Evolutionary conservation across 805 yeast species (phyloP).

Genomic region (Cyberlindnera misumaiensis): DNA sequence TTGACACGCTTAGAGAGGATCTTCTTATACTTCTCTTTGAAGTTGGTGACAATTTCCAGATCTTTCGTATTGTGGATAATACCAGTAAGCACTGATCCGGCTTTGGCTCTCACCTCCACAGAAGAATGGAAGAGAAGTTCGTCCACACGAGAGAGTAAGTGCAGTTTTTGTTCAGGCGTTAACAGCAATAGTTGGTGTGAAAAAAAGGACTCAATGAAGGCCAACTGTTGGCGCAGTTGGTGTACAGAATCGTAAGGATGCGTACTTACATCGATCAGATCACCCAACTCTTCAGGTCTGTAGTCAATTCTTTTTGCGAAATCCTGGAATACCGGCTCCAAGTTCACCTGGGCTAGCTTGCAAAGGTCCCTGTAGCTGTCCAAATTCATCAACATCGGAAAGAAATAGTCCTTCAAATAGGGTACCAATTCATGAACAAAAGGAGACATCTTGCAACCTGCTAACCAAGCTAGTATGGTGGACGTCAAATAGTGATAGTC

Average conservation of each 20-base stretch:
- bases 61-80: constrained; percentile 53
- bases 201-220: constrained; percentile 63
- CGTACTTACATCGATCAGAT: constrained; percentile 36
- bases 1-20: constrained; percentile 22
- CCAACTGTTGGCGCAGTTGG: constrained; percentile 61
- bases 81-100: constrained; percentile 71
- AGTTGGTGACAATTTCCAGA: constrained; percentile 33
- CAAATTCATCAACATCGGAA: constrained; percentile 64
- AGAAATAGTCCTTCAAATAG: constrained; percentile 41
- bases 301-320: constrained; percentile 41
- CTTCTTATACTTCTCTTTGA: constrained; percentile 26
- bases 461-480: constrained; percentile 57
- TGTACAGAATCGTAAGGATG: constrained; percentile 39
- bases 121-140: constrained; percentile 53
- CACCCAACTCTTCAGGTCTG: constrained; percentile 33
- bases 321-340: constrained; percentile 38
- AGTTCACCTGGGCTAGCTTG: constrained; percentile 55
- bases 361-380: constrained; percentile 74
- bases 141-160: constrained; percentile 46
- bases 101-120: constrained; percentile 68
- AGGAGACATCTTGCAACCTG: constrained; percentile 46
- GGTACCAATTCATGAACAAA: constrained; percentile 47
- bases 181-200: constrained; percentile 60
- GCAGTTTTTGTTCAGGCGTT: constrained; percentile 36
- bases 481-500: constrained; percentile 58